Evolutionary conservation across 768 basidiomycete species (phyloP), one percentile per base, ranked within the genome.

Genomic region (Amanita molliuscula): DNA sequence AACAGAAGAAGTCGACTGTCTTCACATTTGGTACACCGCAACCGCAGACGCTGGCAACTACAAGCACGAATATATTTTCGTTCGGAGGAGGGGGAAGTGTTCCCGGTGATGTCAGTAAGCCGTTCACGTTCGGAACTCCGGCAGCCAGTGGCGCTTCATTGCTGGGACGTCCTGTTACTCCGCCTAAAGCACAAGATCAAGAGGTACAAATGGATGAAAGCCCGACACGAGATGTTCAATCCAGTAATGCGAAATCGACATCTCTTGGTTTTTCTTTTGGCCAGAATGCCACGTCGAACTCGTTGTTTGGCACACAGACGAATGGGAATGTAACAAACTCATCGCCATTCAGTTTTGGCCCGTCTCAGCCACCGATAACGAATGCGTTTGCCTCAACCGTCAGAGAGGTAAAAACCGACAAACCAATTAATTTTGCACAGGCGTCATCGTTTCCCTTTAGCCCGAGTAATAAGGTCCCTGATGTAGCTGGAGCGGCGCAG

Each of bases 191-290:
- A 50, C 68, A 70, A 29, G 82, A 81, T 40, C 74, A 81, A 44
- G 86, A 86, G 52, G 76, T 84, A 55, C 76, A 66, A 50, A 89
- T 89, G 87, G 87, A 89, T 35, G 87, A 88, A 63, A 89, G 87
- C 55, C 87, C 87, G 1, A 79, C 76, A 2, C 72, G 84, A 52
- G 82, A 82, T 7, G 65, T 78, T 58, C 75, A 76, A 43, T 54
- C 65, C 20, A 77, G 72, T 53, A 66, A 66, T 13, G 62, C 54
- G 35, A 71, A 68, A 40, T 55, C 61, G 34, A 66, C 67, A 40
- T 67, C 69, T 3, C 63, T 72, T 9, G 67, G 65, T 35, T 81
- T 84, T 57, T 59, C 74, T 1, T 82, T 84, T 55, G 61, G 61
- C 21, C 61, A 67, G n/a, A 66, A 62, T 37, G 55, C 67, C 18